Evolutionary conservation across 495 filamentous ascomycete genomes (phyloP).

Genomic region (Tuber magnatum): DNA sequence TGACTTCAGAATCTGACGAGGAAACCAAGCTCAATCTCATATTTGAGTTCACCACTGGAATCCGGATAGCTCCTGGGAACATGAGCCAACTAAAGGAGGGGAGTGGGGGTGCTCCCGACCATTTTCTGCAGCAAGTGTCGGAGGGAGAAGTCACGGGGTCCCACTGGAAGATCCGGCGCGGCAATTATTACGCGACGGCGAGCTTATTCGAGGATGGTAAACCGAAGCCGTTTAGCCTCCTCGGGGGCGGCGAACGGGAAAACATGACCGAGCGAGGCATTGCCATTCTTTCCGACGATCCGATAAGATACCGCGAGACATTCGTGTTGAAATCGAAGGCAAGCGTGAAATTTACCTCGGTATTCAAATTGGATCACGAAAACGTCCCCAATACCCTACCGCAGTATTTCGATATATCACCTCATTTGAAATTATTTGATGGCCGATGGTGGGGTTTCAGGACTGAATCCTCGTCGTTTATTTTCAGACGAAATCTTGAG

Average conservation of each 20-base stretch:
- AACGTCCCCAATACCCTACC: not conserved
- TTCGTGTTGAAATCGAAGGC: not conserved
- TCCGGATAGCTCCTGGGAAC: not conserved
- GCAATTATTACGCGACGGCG: not conserved
- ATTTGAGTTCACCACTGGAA: not conserved
- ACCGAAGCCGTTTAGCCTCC: not conserved
- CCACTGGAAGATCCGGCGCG: not conserved
- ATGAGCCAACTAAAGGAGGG: not conserved
- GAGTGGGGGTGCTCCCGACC: not conserved
- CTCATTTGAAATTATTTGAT: not conserved
- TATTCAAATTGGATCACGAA: not conserved
- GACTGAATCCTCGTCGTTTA: not conserved
- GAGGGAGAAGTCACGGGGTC: not conserved
- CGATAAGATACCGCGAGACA: not conserved
- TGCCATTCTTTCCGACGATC: not conserved
- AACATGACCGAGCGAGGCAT: not conserved
- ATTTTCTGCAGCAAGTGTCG: not conserved
- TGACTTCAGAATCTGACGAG: not conserved
- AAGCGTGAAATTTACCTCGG: not conserved
- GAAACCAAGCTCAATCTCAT: not conserved
- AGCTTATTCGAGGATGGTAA: not conserved
- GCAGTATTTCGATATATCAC: not conserved
- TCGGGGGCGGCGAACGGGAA: not conserved
- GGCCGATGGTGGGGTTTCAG: not conserved
- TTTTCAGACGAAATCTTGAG: slow-evolving; percentile 1